phyloP scores from a whole-genome alignment of 2,329 filamentous ascomycete genomes.

The Westerdykella sp. region DNA sequence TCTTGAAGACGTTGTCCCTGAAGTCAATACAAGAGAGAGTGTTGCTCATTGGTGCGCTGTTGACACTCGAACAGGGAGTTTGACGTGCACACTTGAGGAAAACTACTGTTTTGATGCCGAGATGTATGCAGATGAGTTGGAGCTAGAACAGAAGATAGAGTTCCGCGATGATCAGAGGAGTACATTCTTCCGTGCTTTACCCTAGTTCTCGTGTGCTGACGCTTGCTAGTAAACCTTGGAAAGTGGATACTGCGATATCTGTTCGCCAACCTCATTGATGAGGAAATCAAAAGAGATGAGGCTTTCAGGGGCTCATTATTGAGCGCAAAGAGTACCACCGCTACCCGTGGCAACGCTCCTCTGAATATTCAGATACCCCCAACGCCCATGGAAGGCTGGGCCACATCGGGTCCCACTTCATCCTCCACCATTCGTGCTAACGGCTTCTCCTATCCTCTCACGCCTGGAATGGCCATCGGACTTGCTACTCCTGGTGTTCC shows the following conservation, averaged over 20 bases:
- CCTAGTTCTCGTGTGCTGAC: slow-evolving; percentile 10
- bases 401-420: slow-evolving; percentile 39
- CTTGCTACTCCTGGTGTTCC: slow-evolving; percentile 58
- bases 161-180: slow-evolving; percentile 92
- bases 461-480: slow-evolving; percentile 71
- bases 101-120: slow-evolving; percentile 98
- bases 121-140: slow-evolving; percentile 87
- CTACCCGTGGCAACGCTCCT: slow-evolving; percentile 54
- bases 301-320: slow-evolving; percentile 64
- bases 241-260: slow-evolving; percentile 95
- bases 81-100: slow-evolving; percentile 86
- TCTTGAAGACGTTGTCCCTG: slow-evolving; percentile 81
- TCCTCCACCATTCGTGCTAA: slow-evolving; percentile 53
- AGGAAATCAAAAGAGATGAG: slow-evolving; percentile 80
- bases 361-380: slow-evolving; percentile 54
- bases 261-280: slow-evolving; percentile 81
- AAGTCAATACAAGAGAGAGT: slow-evolving; percentile 80
- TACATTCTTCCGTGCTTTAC: slow-evolving; percentile 43
- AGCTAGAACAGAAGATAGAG: slow-evolving; percentile 64
- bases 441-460: slow-evolving; percentile 54
- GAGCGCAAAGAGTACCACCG: slow-evolving; percentile 53
- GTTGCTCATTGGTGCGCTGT: slow-evolving; percentile 96
- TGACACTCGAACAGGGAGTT: slow-evolving; percentile 83
- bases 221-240: slow-evolving; percentile 73
- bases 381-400: slow-evolving; percentile 42